Evolutionary conservation across 1,139 yeast genomes (phyloP), one percentile per base, ranked within the genome.

Genomic region (Suhomyces ambrosiae): DNA sequence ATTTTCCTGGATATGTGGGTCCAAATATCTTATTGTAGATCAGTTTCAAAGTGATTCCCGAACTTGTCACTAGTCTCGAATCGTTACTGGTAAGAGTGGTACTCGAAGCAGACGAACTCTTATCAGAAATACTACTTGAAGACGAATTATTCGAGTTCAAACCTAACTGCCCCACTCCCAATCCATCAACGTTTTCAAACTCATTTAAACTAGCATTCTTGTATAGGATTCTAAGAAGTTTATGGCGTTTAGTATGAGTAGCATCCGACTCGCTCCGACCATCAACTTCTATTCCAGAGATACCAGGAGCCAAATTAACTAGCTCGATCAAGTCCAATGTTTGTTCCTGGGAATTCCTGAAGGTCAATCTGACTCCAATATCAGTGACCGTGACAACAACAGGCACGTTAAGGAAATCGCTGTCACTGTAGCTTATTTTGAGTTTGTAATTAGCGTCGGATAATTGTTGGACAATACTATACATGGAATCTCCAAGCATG

Each of bases 11-110:
- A 42, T 75, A 77, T 0, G 86, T 80, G 2, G 85, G 85, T 0
- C 86, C 86, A 54, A 80, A 77, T 2, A 72, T 63, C 49, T 71
- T 74, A 49, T 79, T 78, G 54, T 80, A 80, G 6, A 80, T 65
- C 22, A 63, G 56, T 35, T 69, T 71, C 41, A 76, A 63, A 24
- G 57, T 61, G 23, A 59, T 63, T 28, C 21, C 22, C 9, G 27
- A 28, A 10, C 10, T 17, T 3, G 25, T 23, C 9, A 19, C 9
- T 4, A n/a, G 11, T 7, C 22, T 34, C n/a, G 29, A 16, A 5
- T 41, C 43, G 13, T 44, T 28, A 22, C 40, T 42, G 7, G 43
- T 37, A 7, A 40, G 24, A 3, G 40, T 35, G 9, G 35, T 26
- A 7, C 35, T 23, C 12, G 41, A 37, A 11, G 35, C 27, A 6